Base-by-base conservation (phyloP, 306 rosid species). In the Glycine tomentella region DNA sequence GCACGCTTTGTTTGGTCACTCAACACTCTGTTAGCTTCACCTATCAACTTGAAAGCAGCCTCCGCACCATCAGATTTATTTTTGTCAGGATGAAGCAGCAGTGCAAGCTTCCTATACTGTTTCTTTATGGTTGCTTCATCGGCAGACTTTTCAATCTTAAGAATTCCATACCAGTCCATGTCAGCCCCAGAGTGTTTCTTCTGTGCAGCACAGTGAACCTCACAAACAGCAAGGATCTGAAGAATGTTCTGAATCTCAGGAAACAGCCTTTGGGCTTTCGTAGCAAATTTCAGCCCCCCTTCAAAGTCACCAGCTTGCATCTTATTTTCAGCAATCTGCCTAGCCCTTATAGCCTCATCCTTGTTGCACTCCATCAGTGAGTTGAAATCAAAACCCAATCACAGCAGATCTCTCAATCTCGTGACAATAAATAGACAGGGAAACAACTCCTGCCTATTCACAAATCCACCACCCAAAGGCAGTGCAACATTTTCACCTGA, bases 11-110 rank as follows among this genome's bases (percentile, higher is more conserved):
- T 62, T 66, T 75, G 87, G 87, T 95, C 97, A 13, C 86, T 58
- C 59, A 95, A 90, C 33, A 91, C 65, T 83, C 92, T 89, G 76
- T 95, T 88, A 44, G 97, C 99, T 80, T 95, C 97, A 77, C 91
- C 97, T 45, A 92, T 84, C 77, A 91, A 81, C 84, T 95, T 95
- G 85, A 95, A 95, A 80, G 99, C 99, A 80, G 97, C 92, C 79
- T 95, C 99, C 0, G 99, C 97, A 86, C 99, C 97, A 53, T 89
- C 77, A 79, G 87, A 89, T 77, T 90, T 91, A 83, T 93, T 95
- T 87, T 95, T 95, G 85, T 95, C 99, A 44, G 97, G 99, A 84
- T 93, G 99, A 70, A 95, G 97, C 61, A 89, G 89, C 74, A 95
- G 71, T 10, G 97, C 97, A 9, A 95, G 88, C 89, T 90, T 95